Base-by-base conservation (phyloP, 2,329 filamentous ascomycete species). In the Fusarium veterinarium region DNA sequence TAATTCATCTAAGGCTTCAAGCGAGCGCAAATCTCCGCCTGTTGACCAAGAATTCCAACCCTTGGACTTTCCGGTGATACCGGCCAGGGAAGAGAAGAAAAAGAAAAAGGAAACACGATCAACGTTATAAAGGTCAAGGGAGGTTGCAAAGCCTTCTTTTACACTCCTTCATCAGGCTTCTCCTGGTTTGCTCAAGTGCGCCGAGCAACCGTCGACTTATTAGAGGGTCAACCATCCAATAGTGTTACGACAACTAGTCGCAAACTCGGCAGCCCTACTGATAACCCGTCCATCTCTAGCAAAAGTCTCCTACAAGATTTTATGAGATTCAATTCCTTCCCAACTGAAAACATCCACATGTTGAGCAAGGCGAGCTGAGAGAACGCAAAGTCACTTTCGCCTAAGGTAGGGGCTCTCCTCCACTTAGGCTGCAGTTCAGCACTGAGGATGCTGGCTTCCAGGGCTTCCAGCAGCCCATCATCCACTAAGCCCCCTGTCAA, bases 391-490 rank as follows among this genome's bases (percentile, higher is more conserved):
- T 58, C 55, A 58, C 31, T 58, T 37, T 30, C 40, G 55, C 25
- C 55, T 49, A 30, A 51, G 31, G 30, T 25, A 51, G 53, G 41
- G 20, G 53, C n/a, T 48, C 40, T 48, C 44, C 35, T 64, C 48
- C 62, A 64, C 62, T 46, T 53, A 42, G 31, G 33, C 41, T 38
- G 63, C 37, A 20, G 35, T 51, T 37, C 52, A 49, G 65, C 61
- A 57, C 67, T 64, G 46, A 71, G 71, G 46, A 76, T 76, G 74
- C 74, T 76, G 62, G 67, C 64, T 72, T 69, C 46, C 69, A 75
- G 73, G 73, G 69, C 71, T 60, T 55, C 53, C 67, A 70, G 49
- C 65, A 75, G 65, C 52, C 56, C 61, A 31, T 71, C 52, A 41
- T 55, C 58, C 58, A 69, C 66, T 69, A 52, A 52, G 40, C 37